Evolutionary conservation across 2,329 filamentous ascomycete genomes (phyloP), one percentile per base, ranked within the genome.

Genomic region (Neurospora sp.): DNA sequence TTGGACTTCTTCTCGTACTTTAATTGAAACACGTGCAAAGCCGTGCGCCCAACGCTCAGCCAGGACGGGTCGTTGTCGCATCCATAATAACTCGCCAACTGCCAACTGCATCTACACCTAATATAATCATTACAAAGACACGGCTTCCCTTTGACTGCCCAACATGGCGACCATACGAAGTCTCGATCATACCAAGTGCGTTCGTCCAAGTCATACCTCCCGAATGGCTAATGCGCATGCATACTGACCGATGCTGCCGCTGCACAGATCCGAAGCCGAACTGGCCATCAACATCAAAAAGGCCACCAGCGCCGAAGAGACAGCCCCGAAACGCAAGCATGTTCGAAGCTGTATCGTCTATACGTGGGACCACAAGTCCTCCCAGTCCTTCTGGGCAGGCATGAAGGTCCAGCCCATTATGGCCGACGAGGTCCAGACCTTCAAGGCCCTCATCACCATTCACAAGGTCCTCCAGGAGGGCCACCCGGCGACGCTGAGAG

Each of bases 341-440:
- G 96, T 99, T 71, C 92, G 96, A 78, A 93, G 92, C 80, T 97
- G 93, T 79, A 99, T 99, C 77, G 95, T 99, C 66, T 98, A 98
- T 81, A 98, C 95, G 71, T 99, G 96, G 96, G 96, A 99, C 82
- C 93, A 99, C 84, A 96, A 97, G 83, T 97, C 91, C 74, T 97
- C 94, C 58, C 86, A 89, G 79, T 93, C 94, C 78, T 99, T 99
- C 81, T 99, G 96, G 96, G 89, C 93, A 70, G 95, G 94, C 79
- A 96, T 99, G 87, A 99, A 99, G 89, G 94, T 98, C 77, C 95
- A 98, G 83, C 96, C 96, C n/a, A 93, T 99, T 78, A 88, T 98
- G 74, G 95, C 96, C 81, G 96, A 99, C 79, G 96, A 99, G 83
- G 91, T 99, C 46, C 96, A 99, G 84, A 98, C 96, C 4, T 99